Conservation (phyloP, 2,329 filamentous ascomycete genomes). For the Trichoderma citrinoviride region DNA sequence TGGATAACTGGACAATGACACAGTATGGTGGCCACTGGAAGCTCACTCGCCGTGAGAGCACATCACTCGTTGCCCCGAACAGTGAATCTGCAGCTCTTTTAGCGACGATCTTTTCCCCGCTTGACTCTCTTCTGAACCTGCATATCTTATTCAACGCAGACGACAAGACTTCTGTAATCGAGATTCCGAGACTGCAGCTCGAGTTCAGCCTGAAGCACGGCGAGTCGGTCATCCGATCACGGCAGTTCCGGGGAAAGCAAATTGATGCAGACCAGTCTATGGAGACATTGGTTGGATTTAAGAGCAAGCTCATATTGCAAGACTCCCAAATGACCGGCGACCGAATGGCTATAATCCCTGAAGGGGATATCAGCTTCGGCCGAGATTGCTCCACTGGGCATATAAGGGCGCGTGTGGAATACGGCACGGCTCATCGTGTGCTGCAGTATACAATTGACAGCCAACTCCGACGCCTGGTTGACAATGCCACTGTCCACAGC, state of each 20-base stretch:
- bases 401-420: neutral
- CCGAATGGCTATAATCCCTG: neutral
- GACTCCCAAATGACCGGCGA: neutral
- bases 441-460: conserved; percentile 40
- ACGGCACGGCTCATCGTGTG: neutral
- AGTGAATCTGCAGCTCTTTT: no score
- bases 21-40: neutral
- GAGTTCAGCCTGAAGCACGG: conserved; percentile 42
- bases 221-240: conserved; percentile 38
- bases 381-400: neutral
- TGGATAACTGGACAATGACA: neutral
- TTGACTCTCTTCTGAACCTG: no score
- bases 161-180: no score
- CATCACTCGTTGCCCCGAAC: no score
- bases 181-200: conserved; percentile 44
- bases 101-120: no score
- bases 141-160: no score
- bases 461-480: conserved; percentile 48
- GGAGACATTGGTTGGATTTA: conserved; percentile 48
- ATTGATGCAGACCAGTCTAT: conserved; percentile 48
- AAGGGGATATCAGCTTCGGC: neutral
- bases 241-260: conserved; percentile 49
- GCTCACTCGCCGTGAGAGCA: no score
- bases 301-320: conserved; percentile 48
- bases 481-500: conserved; percentile 50